Conservation (phyloP, 345 rosid species). For the Euphorbia peplus region DNA sequence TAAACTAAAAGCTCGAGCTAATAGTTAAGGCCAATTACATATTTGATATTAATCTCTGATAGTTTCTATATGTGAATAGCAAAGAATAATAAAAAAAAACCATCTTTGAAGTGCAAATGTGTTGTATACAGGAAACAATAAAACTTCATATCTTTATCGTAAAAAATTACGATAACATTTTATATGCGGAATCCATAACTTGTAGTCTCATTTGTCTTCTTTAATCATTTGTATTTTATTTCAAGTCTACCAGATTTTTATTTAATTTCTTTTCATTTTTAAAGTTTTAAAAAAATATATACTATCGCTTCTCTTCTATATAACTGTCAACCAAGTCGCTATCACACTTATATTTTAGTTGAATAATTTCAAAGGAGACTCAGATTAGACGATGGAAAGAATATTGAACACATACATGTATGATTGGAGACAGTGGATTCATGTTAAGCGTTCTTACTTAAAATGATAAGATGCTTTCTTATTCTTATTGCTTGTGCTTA, state of each 20-base stretch:
- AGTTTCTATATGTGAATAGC: not conserved
- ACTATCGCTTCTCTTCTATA: not conserved
- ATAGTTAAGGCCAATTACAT: too few relatives aligned
- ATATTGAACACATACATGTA: too few relatives aligned
- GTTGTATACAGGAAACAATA: not conserved
- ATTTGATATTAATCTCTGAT: too few relatives aligned
- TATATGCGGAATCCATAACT: not conserved
- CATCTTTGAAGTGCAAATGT: not conserved
- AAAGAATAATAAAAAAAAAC: too few relatives aligned
- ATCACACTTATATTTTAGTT: too few relatives aligned
- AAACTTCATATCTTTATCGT: not conserved
- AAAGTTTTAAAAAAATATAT: not conserved
- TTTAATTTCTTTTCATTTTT: not conserved
- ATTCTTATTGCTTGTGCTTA: too few relatives aligned
- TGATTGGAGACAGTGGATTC: too few relatives aligned
- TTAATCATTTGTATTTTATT: not conserved
- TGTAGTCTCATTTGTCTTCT: slow-evolving; percentile 13
- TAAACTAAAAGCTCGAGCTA: too few relatives aligned
- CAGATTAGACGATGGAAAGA: too few relatives aligned
- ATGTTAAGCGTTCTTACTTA: too few relatives aligned
- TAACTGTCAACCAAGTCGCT: not conserved
- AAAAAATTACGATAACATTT: not conserved
- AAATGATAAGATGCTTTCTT: too few relatives aligned
- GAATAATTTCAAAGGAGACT: too few relatives aligned
- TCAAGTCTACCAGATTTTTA: not conserved